Evolutionary conservation across 2,329 filamentous ascomycete species (phyloP).

Genomic region (Fusarium sp.): DNA sequence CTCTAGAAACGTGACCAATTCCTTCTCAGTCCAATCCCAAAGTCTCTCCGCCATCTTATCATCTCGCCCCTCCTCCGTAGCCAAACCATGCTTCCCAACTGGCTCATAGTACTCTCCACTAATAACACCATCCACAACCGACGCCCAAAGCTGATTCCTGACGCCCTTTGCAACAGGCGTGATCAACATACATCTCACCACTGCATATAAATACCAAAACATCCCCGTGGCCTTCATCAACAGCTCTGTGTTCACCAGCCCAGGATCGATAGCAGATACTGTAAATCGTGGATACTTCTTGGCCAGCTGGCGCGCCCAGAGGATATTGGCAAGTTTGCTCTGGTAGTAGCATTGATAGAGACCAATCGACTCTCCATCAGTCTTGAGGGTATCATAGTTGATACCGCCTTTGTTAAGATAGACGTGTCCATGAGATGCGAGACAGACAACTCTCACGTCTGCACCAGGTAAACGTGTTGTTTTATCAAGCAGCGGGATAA

Average conservation of each 20-base stretch:
- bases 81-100: not conserved
- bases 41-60: not conserved
- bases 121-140: not conserved
- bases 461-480: not conserved
- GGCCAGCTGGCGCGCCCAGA: not conserved
- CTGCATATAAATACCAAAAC: not conserved
- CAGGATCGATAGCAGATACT: not conserved
- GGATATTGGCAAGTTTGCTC: not conserved
- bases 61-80: not conserved
- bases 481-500: not conserved
- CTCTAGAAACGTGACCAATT: not conserved
- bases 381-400: not conserved
- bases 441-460: not conserved
- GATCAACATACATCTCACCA: not conserved
- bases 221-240: not conserved
- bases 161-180: not conserved
- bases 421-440: not conserved
- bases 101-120: not conserved
- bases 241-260: not conserved
- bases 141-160: not conserved
- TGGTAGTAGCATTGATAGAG: not conserved
- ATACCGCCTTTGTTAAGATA: not conserved
- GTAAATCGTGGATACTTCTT: not conserved
- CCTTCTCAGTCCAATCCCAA: not conserved
- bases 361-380: not conserved